Percentiles rank a stretch among this genome's conserved stretches.
Evolutionary conservation across 805 yeast species (phyloP).

Genomic region (Yamadazyma olivae): DNA sequence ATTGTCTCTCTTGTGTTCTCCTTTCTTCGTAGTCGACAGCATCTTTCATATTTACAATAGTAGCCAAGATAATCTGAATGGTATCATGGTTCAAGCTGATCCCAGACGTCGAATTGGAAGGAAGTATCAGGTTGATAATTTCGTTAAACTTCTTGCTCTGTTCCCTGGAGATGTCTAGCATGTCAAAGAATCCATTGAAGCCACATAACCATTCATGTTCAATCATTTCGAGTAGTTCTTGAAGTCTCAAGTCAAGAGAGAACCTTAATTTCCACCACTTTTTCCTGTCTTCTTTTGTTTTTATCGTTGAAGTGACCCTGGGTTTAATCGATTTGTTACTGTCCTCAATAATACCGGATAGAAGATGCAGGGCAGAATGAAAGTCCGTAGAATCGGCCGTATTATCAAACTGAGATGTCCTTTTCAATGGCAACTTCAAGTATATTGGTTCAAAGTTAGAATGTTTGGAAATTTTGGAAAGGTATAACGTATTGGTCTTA

Average conservation of each 20-base stretch:
- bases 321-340: slow-evolving; percentile 62
- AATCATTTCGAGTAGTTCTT: slow-evolving; percentile 50
- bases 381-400: too few relatives aligned
- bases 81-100: background rate
- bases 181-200: slow-evolving; percentile 59
- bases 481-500: slow-evolving; percentile 52
- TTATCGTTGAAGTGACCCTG: slow-evolving; percentile 50
- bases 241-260: slow-evolving; percentile 54
- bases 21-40: background rate
- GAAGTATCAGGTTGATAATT: too few relatives aligned
- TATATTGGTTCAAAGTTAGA: slow-evolving; percentile 36
- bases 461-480: slow-evolving; percentile 42
- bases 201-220: slow-evolving; percentile 79
- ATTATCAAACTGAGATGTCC: slow-evolving; percentile 25
- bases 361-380: background rate
- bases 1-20: background rate
- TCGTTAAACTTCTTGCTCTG: too few relatives aligned
- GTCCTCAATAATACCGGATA: slow-evolving; percentile 40
- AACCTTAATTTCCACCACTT: slow-evolving; percentile 79
- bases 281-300: slow-evolving; percentile 56
- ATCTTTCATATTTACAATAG: background rate
- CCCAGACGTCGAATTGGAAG: background rate
- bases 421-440: slow-evolving; percentile 57
- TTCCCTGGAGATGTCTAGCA: too few relatives aligned
- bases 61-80: background rate